These are phyloP conservation scores for Micractinium conductrix DNA, from an alignment of 139 green algal species.

Conservation along the genomic window DNA sequence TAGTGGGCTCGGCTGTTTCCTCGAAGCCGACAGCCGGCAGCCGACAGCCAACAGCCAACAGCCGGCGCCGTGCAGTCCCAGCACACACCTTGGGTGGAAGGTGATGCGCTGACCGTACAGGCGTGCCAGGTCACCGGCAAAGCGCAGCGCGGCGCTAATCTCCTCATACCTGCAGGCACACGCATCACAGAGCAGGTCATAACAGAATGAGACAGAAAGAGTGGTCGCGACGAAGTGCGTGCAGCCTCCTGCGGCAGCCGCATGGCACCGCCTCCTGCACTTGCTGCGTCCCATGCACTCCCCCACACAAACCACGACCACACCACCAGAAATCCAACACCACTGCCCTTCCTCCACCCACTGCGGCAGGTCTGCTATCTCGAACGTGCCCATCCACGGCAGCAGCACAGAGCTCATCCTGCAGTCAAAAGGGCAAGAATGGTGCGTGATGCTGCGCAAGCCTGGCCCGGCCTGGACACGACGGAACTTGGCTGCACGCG, in stretches of 20 bases:
- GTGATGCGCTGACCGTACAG: slow-evolving; percentile 67
- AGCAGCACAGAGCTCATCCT: slow-evolving; percentile 59
- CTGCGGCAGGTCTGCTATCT: slow-evolving; percentile 60
- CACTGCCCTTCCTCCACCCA: neutral
- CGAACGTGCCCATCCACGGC: slow-evolving; percentile 64
- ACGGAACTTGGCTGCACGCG: too few species aligned
- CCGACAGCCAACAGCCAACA: too few species aligned
- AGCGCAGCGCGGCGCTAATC: slow-evolving; percentile 62
- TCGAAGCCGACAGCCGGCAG: too few species aligned
- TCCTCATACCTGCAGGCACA: slow-evolving; percentile 49
- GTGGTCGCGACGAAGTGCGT: neutral
- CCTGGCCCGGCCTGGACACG: too few species aligned
- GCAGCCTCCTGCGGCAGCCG: neutral
- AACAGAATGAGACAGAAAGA: neutral
- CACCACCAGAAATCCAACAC: too few species aligned
- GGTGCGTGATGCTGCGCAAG: too few species aligned
- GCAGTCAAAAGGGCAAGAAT: neutral
- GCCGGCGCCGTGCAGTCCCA: too few species aligned
- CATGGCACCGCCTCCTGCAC: neutral
- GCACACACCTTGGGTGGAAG: slow-evolving; percentile 62
- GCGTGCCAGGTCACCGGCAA: slow-evolving; percentile 59
- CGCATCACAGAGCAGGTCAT: too few species aligned
- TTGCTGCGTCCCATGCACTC: neutral
- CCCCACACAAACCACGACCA: neutral
- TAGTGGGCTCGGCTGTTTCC: too few species aligned